Percentiles rank a stretch among this genome's conserved stretches.
These are phyloP conservation scores for Boletus speciosus DNA, from an alignment of 768 basidiomycete genomes.

Conservation along the genomic window DNA sequence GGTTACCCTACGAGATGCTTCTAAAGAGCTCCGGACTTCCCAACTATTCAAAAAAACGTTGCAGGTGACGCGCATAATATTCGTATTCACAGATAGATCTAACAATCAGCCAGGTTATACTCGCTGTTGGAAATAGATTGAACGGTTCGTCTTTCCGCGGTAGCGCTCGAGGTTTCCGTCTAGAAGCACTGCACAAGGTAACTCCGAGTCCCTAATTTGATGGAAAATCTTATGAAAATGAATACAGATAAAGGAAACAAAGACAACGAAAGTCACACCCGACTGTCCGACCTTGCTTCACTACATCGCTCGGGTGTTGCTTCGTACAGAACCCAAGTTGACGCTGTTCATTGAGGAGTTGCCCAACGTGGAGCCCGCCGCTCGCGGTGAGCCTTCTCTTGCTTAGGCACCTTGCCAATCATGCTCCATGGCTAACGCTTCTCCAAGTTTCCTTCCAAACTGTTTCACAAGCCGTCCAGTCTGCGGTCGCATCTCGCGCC, in stretches of 20 bases:
- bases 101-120: conserved; percentile 49
- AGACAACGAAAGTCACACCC: conserved; percentile 60
- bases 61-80: conserved; percentile 40
- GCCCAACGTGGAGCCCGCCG: conserved; percentile 78
- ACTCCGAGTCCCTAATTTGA: neutral
- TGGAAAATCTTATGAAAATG: neutral
- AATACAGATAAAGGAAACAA: conserved; percentile 78
- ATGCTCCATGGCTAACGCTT: neutral
- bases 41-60: conserved; percentile 65
- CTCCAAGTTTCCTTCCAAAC: conserved; percentile 69
- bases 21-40: conserved; percentile 63
- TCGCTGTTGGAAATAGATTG: conserved; percentile 76
- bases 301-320: conserved; percentile 74
- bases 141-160: conserved; percentile 85
- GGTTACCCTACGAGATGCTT: conserved; percentile 66
- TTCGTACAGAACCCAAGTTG: conserved; percentile 62
- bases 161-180: conserved; percentile 77
- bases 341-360: conserved; percentile 77
- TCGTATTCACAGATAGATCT: neutral
- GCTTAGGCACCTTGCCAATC: neutral
- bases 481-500: conserved; percentile 52
- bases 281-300: conserved; percentile 89
- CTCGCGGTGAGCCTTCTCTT: conserved; percentile 53
- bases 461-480: conserved; percentile 54
- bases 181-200: conserved; percentile 82